Percentiles rank a stretch among this genome's conserved stretches.
These are phyloP conservation scores for Vaccinium myrtillus DNA, from an alignment of 148 eudicot species.

Conservation along the genomic window DNA sequence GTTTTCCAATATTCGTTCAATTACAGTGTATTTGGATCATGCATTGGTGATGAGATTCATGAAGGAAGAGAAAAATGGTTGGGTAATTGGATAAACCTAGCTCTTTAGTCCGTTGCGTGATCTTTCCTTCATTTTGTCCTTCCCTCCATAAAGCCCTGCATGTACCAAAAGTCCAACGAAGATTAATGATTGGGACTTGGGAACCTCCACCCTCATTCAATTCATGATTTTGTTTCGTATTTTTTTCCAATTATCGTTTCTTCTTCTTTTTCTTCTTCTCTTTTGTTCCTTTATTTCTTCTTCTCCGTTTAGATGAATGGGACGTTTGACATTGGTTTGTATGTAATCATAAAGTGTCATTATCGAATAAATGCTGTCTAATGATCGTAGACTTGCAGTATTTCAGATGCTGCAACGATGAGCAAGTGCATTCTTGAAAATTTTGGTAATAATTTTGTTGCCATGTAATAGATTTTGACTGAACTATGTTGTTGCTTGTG, in stretches of 20 bases:
- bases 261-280: too few species aligned
- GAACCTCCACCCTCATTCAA: background rate
- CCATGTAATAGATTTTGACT: background rate
- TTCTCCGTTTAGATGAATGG: conserved; percentile 1
- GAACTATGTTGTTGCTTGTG: background rate
- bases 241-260: background rate
- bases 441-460: background rate
- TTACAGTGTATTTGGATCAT: background rate
- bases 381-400: background rate
- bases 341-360: background rate
- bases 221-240: background rate
- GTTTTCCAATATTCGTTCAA: background rate
- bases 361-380: background rate
- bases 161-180: background rate
- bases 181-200: background rate
- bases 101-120: background rate
- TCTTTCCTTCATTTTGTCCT: background rate
- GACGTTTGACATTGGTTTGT: background rate
- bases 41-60: background rate
- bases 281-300: too few species aligned
- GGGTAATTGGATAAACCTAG: background rate
- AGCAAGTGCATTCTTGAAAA: background rate
- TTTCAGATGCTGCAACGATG: background rate
- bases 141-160: background rate
- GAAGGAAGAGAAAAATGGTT: background rate